Evolutionary conservation across 2,329 filamentous ascomycete genomes (phyloP).

Genomic region (Mycosphaerella sp.): DNA sequence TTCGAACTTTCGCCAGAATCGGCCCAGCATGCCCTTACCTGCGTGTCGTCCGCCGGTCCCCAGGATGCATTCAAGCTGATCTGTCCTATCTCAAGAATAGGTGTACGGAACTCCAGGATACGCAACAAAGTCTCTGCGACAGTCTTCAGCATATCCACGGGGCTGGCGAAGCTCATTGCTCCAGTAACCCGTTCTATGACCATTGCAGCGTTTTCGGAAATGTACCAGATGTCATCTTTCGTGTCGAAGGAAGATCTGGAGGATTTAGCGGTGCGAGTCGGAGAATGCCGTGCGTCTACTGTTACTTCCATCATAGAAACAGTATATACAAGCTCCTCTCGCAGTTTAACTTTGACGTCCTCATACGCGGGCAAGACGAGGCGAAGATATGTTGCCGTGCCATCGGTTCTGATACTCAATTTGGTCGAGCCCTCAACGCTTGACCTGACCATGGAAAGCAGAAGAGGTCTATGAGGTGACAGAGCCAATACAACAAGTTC

Average conservation of each 20-base stretch:
- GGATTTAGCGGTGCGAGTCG: neutral
- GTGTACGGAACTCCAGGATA: slow-evolving; percentile 27
- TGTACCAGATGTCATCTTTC: neutral
- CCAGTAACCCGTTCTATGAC: neutral
- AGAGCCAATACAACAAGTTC: neutral
- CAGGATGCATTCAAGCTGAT: neutral
- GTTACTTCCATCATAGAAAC: neutral
- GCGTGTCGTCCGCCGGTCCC: neutral
- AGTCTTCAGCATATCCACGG: neutral
- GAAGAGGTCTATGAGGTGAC: neutral
- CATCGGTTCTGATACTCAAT: too few species aligned
- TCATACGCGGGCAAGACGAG: too few species aligned
- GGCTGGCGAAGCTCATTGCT: neutral
- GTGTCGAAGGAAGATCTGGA: neutral
- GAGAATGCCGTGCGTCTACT: neutral
- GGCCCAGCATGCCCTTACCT: neutral
- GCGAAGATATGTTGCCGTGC: too few species aligned
- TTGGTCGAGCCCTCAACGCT: too few species aligned
- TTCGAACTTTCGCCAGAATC: too few species aligned
- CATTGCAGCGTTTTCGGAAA: neutral
- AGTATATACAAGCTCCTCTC: neutral
- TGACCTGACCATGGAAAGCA: neutral
- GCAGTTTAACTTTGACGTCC: too few species aligned
- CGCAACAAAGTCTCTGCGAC: slow-evolving; percentile 14
- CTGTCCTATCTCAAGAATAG: neutral